Evolutionary conservation across 129 eudicot species (phyloP), one percentile per base, ranked within the genome.

Genomic region (Centrapalus pauciflorus): DNA sequence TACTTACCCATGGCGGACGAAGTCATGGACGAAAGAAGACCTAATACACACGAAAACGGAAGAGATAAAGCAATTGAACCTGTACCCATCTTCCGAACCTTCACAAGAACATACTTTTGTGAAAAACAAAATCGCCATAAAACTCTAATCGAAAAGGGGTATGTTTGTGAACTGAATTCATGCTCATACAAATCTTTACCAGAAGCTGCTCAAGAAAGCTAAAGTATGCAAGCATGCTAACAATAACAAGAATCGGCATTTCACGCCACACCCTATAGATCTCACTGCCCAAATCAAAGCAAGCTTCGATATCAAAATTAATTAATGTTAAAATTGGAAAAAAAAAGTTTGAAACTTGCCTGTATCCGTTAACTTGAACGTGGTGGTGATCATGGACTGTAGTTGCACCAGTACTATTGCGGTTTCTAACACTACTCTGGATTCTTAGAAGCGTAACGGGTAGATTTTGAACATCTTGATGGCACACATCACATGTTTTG

Each of bases 171-270:
- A 29, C n/a, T 5, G 28, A 54, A 13, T 21, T 11, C 2, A 0
- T 40, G 9, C 21, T 16, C 11, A 30, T 29, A 66, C 6, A 26
- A 57, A 46, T 33, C 26, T 57, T 75, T 81, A 93, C 99, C 96
- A 93, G 77, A 66, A 89, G 90, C 63, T 93, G 95, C 88, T 89
- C 99, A 77, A 93, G 77, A 66, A 88, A 93, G 82, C 96, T 86
- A 61, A 93, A 93, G 83, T 93, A 93, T 45, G 96, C 95, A 23
- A 93, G 89, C 83, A 82, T 82, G 84, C 96, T 93, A 85, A 93
- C 92, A 69, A 93, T 74, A 65, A 89, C 86, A 70, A 93, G 99
- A 66, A 93, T 71, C 8, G 96, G 99, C 34, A 82, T 83, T 78
- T 93, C 99, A 79, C 89, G 83, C 95, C 98, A 93, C 68, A 89